Conservation (phyloP, 106 monocot genomes). For the Agapanthus africanus region DNA sequence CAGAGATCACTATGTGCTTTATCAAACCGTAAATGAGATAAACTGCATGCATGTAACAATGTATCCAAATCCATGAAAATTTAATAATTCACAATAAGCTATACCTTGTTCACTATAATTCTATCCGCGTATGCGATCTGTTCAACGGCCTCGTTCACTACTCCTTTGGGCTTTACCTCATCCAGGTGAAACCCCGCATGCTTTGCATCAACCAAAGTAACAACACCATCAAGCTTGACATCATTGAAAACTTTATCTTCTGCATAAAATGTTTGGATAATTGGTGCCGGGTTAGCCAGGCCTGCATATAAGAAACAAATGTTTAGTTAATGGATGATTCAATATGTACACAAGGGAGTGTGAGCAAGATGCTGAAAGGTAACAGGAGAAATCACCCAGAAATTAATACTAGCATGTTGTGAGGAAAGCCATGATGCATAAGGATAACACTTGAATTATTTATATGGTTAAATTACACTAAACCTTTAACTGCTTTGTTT, state of each 20-base stretch:
- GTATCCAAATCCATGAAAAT: neutral
- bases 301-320: conserved; percentile 48
- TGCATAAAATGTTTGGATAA: conserved; percentile 96
- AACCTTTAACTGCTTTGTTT: too few species aligned
- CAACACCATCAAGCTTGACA: conserved; percentile 95
- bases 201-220: conserved; percentile 95
- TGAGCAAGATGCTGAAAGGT: neutral
- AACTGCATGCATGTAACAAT: neutral
- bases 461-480: neutral
- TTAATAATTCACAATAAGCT: neutral
- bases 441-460: neutral
- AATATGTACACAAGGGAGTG: neutral
- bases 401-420: neutral
- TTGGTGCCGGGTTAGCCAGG: conserved; percentile 91
- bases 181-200: conserved; percentile 76
- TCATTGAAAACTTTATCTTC: conserved; percentile 78
- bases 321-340: neutral
- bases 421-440: neutral
- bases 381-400: neutral
- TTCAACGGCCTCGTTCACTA: conserved; percentile 94
- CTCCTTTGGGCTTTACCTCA: conserved; percentile 84
- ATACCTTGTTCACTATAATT: conserved; percentile 96
- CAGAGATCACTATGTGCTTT: neutral
- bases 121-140: conserved; percentile 98
- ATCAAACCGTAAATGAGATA: neutral